phyloP scores from a whole-genome alignment of 2,329 filamentous ascomycete genomes.

The Reticulascus tulasneorum region DNA sequence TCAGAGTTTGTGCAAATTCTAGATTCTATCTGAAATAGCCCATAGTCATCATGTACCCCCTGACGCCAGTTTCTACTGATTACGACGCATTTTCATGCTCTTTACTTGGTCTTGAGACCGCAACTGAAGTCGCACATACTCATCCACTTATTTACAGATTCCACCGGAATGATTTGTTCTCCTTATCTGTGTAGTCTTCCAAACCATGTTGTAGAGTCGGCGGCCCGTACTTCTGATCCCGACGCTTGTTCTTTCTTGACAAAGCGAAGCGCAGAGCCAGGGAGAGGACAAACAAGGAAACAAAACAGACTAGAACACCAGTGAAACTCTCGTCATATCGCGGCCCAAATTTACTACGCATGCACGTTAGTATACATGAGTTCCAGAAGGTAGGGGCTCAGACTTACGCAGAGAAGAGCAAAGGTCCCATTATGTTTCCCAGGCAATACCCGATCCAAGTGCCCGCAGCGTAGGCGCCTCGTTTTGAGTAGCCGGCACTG shows the following conservation, averaged over 20 bases:
- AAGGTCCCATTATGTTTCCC: too few relatives aligned
- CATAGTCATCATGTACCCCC: too few relatives aligned
- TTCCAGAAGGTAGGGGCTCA: neutral
- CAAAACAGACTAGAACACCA: slow-evolving; percentile 29
- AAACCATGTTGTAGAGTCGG: slow-evolving; percentile 29
- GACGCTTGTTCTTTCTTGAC: slow-evolving; percentile 23
- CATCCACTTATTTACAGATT: too few relatives aligned
- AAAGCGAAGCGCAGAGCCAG: slow-evolving; percentile 22
- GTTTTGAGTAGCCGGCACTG: slow-evolving; percentile 49
- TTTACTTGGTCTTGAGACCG: too few relatives aligned
- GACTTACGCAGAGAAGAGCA: too few relatives aligned
- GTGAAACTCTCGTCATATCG: slow-evolving; percentile 23
- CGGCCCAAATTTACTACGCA: slow-evolving; percentile 27
- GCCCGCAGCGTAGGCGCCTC: slow-evolving; percentile 41
- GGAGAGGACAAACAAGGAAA: slow-evolving; percentile 24
- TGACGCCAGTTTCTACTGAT: too few relatives aligned
- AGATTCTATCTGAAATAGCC: too few relatives aligned
- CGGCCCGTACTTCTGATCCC: slow-evolving; percentile 25
- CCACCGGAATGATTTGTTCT: too few relatives aligned
- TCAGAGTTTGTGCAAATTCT: too few relatives aligned
- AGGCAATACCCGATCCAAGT: slow-evolving; percentile 49
- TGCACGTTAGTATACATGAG: too few relatives aligned
- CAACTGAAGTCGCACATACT: too few relatives aligned
- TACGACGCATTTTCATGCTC: too few relatives aligned
- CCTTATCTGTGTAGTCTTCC: slow-evolving; percentile 33